Conservation (phyloP, 2,329 filamentous ascomycete species). For the Verticillium albo-atrum region DNA sequence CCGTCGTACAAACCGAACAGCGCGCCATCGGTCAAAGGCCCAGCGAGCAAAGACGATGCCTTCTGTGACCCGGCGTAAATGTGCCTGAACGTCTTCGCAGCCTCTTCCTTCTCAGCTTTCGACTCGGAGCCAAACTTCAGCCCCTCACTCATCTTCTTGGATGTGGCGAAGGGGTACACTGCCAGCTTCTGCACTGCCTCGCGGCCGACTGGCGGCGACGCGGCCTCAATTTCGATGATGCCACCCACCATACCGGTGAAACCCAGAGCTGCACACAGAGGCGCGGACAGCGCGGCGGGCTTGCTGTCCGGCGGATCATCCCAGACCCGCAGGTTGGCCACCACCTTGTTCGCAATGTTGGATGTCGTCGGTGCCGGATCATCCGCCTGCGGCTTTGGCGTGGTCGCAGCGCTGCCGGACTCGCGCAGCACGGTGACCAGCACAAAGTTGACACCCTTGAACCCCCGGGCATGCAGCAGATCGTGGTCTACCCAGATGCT, state of each 20-base stretch:
- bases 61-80: constrained; percentile 57
- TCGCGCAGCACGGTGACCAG: constrained; percentile 42
- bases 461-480: constrained; percentile 62
- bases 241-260: constrained; percentile 74
- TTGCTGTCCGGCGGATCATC: constrained; percentile 80
- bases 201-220: constrained; percentile 65
- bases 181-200: constrained; percentile 64
- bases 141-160: constrained; percentile 54
- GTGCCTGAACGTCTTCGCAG: constrained; percentile 64
- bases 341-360: constrained; percentile 56
- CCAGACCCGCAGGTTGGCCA: constrained; percentile 76
- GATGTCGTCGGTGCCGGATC: constrained; percentile 31
- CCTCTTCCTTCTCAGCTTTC: constrained; percentile 75
- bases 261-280: constrained; percentile 70
- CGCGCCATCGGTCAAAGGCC: constrained; percentile 86
- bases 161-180: constrained; percentile 71
- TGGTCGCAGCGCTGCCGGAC: neutral
- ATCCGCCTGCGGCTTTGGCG: neutral
- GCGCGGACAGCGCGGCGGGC: constrained; percentile 72
- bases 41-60: constrained; percentile 56
- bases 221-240: constrained; percentile 81
- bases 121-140: constrained; percentile 87
- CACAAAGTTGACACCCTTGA: constrained; percentile 74
- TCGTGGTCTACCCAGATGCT: constrained; percentile 85
- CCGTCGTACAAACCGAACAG: constrained; percentile 58